Conservation (phyloP, 768 basidiomycete species). For the Russula sp. region DNA sequence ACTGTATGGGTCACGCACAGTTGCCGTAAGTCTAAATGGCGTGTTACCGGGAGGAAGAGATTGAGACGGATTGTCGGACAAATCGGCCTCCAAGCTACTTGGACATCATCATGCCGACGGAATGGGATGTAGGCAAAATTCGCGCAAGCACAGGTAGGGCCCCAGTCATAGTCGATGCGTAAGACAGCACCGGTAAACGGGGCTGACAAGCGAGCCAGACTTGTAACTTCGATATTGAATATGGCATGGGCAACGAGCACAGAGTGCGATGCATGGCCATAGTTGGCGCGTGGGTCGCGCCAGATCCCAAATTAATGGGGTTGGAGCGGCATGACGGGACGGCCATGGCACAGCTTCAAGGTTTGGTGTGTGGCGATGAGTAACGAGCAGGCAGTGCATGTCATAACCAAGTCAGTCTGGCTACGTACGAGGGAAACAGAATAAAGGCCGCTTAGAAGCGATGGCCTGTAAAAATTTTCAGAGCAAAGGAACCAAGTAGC, state of each 20-base stretch:
- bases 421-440: too few species aligned
- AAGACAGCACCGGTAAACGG: background rate
- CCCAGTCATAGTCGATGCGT: background rate
- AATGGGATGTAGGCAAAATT: background rate
- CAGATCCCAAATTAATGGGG: background rate
- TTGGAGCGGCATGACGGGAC: background rate
- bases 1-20: background rate
- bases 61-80: background rate
- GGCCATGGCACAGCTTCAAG: background rate
- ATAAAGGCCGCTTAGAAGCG: background rate
- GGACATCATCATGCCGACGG: background rate
- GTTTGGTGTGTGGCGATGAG: constrained; percentile 1
- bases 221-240: background rate
- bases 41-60: background rate
- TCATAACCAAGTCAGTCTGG: background rate
- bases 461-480: background rate
- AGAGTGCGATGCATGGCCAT: background rate
- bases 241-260: background rate
- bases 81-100: background rate
- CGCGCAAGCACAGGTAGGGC: background rate
- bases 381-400: background rate
- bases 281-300: background rate
- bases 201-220: background rate
- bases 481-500: background rate
- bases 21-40: background rate